A percentile compares a stretch with the other conserved stretches of the same genome.
These are phyloP conservation scores for Nectriaceae sp. DNA, from an alignment of 2,329 filamentous ascomycete species.

Conservation along the genomic window DNA sequence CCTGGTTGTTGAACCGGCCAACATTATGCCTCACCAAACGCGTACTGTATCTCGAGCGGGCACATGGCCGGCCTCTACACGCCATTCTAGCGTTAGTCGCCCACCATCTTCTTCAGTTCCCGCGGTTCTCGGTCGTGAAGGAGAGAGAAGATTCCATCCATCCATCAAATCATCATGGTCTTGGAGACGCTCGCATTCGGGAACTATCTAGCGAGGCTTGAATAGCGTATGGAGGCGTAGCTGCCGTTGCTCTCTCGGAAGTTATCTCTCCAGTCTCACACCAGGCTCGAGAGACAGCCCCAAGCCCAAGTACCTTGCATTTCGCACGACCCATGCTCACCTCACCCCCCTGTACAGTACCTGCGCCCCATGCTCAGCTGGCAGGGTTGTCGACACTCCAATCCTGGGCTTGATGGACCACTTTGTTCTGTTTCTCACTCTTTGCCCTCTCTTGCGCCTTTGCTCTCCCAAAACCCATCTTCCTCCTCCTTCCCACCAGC, in stretches of 20 bases:
- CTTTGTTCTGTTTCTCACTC: slow-evolving; percentile 4
- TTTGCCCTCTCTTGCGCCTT: slow-evolving; percentile 4
- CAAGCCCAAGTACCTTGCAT: slow-evolving; percentile 26
- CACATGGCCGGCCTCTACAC: no score
- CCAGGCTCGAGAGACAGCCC: not conserved
- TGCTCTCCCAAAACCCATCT: not conserved
- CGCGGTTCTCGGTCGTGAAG: no score
- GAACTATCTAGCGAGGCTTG: slow-evolving; percentile 26
- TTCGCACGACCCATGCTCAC: slow-evolving; percentile 11
- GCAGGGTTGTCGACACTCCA: slow-evolving; percentile 25
- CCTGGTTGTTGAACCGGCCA: not conserved
- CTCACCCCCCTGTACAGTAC: slow-evolving; percentile 19
- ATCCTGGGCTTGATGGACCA: slow-evolving; percentile 17
- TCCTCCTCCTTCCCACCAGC: slow-evolving; percentile 4
- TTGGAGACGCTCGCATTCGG: slow-evolving; percentile 22
- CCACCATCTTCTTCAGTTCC: no score
- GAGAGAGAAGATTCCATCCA: no score
- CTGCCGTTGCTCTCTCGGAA: slow-evolving; percentile 15
- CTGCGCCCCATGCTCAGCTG: slow-evolving; percentile 36
- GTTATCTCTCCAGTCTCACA: not conserved
- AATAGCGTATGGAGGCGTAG: slow-evolving; percentile 22
- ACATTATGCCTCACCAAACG: not conserved
- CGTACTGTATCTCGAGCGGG: no score
- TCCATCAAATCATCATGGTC: no score
- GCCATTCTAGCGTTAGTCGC: no score